Conservation (phyloP, 2,329 filamentous ascomycete species). For the Niveomyces coronatus region DNA sequence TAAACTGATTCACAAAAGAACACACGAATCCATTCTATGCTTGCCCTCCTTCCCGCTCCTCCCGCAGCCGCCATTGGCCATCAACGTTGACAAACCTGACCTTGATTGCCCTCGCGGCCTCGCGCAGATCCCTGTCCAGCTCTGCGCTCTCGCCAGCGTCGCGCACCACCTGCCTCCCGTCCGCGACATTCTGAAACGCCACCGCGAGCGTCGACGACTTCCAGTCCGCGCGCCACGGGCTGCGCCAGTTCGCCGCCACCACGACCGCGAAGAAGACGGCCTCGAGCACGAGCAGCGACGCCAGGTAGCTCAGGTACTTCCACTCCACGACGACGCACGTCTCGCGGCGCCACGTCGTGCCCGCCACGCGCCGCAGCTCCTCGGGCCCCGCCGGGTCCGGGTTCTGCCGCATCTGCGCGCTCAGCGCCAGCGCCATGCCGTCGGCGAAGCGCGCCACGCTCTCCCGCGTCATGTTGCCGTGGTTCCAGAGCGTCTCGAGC, state of each 20-base stretch:
- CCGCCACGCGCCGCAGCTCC: not conserved
- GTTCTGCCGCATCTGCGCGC: not conserved
- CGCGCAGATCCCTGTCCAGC: not conserved
- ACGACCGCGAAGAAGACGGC: not conserved
- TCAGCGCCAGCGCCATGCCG: not conserved
- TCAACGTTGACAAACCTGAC: not conserved
- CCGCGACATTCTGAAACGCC: not conserved
- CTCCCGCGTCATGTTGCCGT: not conserved
- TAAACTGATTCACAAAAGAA: too few species aligned
- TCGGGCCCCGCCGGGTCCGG: not conserved
- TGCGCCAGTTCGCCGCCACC: not conserved
- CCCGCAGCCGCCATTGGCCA: not conserved
- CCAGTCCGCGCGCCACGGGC: not conserved
- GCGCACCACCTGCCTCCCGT: too few species aligned
- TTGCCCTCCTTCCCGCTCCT: too few species aligned
- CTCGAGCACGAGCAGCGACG: not conserved
- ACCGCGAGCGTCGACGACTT: slow-evolving; percentile 1
- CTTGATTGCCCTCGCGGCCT: not conserved
- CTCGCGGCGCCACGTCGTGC: not conserved
- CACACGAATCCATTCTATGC: too few species aligned
- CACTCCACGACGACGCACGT: not conserved
- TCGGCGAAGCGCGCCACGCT: not conserved
- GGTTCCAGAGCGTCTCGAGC: not conserved
- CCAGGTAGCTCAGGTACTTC: not conserved
- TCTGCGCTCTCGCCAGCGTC: not conserved